Evolutionary conservation across 768 basidiomycete species (phyloP).

Genomic region (Kwoniella botswanensis): DNA sequence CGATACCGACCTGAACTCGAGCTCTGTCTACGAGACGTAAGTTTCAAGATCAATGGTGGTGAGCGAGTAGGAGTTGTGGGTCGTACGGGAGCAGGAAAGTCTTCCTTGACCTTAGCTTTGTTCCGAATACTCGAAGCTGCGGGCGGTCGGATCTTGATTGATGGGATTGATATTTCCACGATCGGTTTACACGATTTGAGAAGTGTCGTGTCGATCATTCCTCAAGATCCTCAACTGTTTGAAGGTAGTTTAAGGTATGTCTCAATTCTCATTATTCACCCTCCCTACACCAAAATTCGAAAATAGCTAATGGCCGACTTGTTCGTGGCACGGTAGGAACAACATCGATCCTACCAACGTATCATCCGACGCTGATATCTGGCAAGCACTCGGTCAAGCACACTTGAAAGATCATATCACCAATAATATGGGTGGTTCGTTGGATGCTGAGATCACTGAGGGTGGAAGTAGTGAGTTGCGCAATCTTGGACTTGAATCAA

Average conservation of each 20-base stretch:
- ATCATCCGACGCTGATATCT: conserved; percentile 79
- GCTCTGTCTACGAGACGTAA: conserved; percentile 53
- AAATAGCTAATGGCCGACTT: conserved; percentile 62
- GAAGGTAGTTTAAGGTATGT: conserved; percentile 52
- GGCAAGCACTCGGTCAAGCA: conserved; percentile 78
- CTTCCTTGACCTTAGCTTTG: conserved; percentile 56
- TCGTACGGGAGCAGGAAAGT: conserved; percentile 57
- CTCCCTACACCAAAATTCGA: conserved; percentile 16
- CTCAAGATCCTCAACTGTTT: conserved; percentile 67
- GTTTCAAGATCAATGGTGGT: conserved; percentile 55
- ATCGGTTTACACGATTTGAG: conserved; percentile 55
- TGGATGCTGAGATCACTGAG: conserved; percentile 55
- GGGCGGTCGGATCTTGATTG: conserved; percentile 76
- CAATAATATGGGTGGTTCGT: conserved; percentile 49
- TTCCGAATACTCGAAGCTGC: conserved; percentile 67
- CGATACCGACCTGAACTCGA: conserved; percentile 58
- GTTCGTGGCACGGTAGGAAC: conserved; percentile 62
- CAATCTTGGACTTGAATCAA: conserved; percentile 49
- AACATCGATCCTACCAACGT: conserved; percentile 87
- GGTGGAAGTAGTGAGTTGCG: conserved; percentile 41
- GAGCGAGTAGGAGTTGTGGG: conserved; percentile 57
- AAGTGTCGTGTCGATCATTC: conserved; percentile 75
- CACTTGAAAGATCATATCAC: conserved; percentile 59
- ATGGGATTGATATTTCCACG: conserved; percentile 75
- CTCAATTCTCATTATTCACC: not conserved